Conservation (phyloP, 2,329 filamentous ascomycete species). For the Talaromyces pinophilus region DNA sequence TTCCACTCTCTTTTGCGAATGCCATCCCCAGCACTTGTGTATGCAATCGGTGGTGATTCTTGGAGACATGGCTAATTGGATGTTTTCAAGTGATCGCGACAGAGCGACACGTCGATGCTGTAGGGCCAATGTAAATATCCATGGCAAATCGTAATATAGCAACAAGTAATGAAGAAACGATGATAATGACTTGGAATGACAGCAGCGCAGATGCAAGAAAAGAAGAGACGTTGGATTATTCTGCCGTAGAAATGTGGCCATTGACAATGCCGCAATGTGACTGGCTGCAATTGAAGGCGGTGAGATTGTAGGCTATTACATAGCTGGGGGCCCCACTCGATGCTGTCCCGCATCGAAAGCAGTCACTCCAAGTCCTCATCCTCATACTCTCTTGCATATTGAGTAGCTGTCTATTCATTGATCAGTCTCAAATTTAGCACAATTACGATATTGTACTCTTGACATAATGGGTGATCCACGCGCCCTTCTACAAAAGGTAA, state of each 20-base stretch:
- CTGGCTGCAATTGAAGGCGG: neutral
- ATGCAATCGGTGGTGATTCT: no score
- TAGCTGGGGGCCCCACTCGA: conserved; percentile 3
- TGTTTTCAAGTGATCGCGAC: neutral
- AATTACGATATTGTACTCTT: neutral
- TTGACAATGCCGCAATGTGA: no score
- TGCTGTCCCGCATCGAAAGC: conserved; percentile 1
- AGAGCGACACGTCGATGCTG: neutral
- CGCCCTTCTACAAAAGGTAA: conserved; percentile 75
- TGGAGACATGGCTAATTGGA: no score
- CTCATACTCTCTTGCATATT: neutral
- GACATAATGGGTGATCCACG: conserved; percentile 72
- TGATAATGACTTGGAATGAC: neutral
- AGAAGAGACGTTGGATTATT: neutral
- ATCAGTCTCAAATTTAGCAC: neutral
- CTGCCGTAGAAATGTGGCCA: neutral
- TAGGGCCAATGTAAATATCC: neutral
- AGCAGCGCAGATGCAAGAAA: neutral
- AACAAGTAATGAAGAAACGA: neutral
- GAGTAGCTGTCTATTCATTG: neutral
- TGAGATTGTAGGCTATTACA: neutral
- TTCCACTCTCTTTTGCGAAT: no score
- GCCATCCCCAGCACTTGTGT: no score
- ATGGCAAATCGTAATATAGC: neutral
- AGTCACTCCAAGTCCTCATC: neutral